These are phyloP conservation scores for Candida sanyaensis DNA, from an alignment of 1,139 yeast species.

Conservation along the genomic window DNA sequence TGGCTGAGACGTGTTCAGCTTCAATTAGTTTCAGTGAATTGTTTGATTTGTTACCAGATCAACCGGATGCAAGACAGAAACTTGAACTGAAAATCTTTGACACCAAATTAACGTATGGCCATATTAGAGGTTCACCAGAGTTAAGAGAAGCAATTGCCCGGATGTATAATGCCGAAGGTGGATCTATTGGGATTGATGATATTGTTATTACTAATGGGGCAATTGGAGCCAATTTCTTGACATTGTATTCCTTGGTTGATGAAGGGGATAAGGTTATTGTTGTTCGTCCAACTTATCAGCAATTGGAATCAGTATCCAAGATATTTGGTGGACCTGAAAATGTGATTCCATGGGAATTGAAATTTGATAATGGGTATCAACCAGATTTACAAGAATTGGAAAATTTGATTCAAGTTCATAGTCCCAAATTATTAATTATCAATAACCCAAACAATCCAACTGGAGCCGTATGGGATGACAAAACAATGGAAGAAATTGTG, in stretches of 20 bases:
- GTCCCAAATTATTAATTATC: slow-evolving; percentile 48
- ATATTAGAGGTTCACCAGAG: slow-evolving; percentile 47
- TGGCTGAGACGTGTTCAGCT: slow-evolving; percentile 58
- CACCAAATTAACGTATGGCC: slow-evolving; percentile 46
- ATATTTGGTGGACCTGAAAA: slow-evolving; percentile 43
- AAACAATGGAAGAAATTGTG: slow-evolving; percentile 34
- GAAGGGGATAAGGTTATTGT: slow-evolving; percentile 52
- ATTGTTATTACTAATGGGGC: slow-evolving; percentile 59
- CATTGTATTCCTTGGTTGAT: slow-evolving; percentile 47
- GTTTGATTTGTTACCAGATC: slow-evolving; percentile 25
- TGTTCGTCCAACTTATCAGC: slow-evolving; percentile 56
- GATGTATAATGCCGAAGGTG: slow-evolving; percentile 31
- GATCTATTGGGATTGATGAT: slow-evolving; percentile 25
- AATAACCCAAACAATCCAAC: slow-evolving; percentile 62
- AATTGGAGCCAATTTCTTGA: slow-evolving; percentile 56
- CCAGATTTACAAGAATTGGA: slow-evolving; percentile 38
- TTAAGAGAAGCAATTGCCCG: slow-evolving; percentile 37
- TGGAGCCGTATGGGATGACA: slow-evolving; percentile 46
- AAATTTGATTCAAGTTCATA: slow-evolving; percentile 25
- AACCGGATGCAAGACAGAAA: slow-evolving; percentile 8
- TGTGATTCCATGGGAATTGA: slow-evolving; percentile 36
- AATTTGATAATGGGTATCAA: slow-evolving; percentile 32
- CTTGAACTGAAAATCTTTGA: slow-evolving; percentile 13
- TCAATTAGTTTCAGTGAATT: slow-evolving; percentile 46
- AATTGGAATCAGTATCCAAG: slow-evolving; percentile 50